Evolutionary conservation across 352 stramenopile genomes (phyloP).

Genomic region (Globisporangium yorkense): DNA sequence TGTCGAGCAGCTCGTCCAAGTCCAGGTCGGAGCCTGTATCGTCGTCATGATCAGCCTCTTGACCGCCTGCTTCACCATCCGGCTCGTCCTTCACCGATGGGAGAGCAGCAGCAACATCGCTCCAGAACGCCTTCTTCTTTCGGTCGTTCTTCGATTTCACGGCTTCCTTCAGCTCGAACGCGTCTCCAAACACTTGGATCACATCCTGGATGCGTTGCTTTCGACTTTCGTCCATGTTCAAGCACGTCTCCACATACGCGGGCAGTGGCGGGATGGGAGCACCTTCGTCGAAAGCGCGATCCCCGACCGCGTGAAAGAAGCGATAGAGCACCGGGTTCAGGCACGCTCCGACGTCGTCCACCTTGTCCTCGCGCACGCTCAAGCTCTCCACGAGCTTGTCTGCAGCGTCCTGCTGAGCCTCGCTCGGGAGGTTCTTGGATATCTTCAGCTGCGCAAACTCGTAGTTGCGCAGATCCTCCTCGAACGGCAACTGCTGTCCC

Average conservation of each 20-base stretch:
- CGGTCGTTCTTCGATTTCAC: constrained; percentile 52
- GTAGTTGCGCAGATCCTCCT: constrained; percentile 75
- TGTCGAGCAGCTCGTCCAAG: constrained; percentile 67
- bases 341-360: constrained; percentile 43
- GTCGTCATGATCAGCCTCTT: constrained; percentile 20
- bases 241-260: constrained; percentile 43
- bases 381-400: constrained; percentile 72
- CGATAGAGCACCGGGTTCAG: constrained; percentile 71
- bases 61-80: not conserved
- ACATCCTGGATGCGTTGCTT: constrained; percentile 42
- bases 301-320: constrained; percentile 63
- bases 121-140: constrained; percentile 83
- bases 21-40: constrained; percentile 61
- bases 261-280: constrained; percentile 43
- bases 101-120: constrained; percentile 34
- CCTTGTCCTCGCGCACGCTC: constrained; percentile 61
- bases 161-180: constrained; percentile 73
- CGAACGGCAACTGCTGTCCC: constrained; percentile 69
- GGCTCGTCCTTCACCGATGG: constrained; percentile 25
- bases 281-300: constrained; percentile 48
- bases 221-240: constrained; percentile 53
- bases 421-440: constrained; percentile 39
- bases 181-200: constrained; percentile 63
- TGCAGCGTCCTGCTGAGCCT: constrained; percentile 50
- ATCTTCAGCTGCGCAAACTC: constrained; percentile 68